A percentile compares a stretch with the other conserved stretches of the same genome.
Conservation (phyloP, 495 filamentous ascomycete species). For the Hypomontagnella monticulosa region DNA sequence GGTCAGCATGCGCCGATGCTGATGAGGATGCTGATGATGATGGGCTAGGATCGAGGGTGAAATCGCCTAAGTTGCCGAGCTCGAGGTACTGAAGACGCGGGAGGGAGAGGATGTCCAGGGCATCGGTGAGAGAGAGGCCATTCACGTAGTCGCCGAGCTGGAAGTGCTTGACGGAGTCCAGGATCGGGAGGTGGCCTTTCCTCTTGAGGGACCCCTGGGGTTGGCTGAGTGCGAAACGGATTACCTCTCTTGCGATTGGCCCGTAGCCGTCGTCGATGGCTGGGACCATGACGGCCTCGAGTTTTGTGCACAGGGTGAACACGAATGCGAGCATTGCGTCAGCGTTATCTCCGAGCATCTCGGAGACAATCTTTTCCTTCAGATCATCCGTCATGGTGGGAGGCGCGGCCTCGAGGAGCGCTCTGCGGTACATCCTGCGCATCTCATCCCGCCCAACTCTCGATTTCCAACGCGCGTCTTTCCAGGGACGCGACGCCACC, state of each 20-base stretch:
- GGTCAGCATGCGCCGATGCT: too few relatives aligned
- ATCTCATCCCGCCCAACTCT: not conserved
- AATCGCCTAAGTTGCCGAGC: slow-evolving; percentile 13
- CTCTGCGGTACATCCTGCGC: not conserved
- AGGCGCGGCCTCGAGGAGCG: not conserved
- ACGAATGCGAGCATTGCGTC: slow-evolving; percentile 11
- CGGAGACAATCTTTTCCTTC: not conserved
- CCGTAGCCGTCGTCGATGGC: slow-evolving; percentile 9
- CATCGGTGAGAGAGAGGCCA: slow-evolving; percentile 5
- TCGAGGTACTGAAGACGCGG: slow-evolving; percentile 12
- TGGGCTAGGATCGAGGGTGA: not conserved
- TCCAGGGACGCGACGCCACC: slow-evolving; percentile 2
- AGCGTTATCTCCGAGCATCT: not conserved
- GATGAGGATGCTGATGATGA: not conserved
- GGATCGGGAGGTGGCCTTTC: not conserved
- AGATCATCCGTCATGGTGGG: not conserved
- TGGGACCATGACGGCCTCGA: slow-evolving; percentile 3
- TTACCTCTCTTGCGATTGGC: slow-evolving; percentile 3
- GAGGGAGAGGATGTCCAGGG: slow-evolving; percentile 8
- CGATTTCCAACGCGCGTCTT: slow-evolving; percentile 1
- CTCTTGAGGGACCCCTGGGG: not conserved
- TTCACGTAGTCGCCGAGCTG: slow-evolving; percentile 11
- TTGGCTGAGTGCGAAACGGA: not conserved
- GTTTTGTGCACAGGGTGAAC: slow-evolving; percentile 1
- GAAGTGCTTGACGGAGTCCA: not conserved